Percentiles rank a stretch among this genome's conserved stretches.
Evolutionary conservation across 2,329 filamentous ascomycete genomes (phyloP).

Genomic region (Colletotrichum eleusines): DNA sequence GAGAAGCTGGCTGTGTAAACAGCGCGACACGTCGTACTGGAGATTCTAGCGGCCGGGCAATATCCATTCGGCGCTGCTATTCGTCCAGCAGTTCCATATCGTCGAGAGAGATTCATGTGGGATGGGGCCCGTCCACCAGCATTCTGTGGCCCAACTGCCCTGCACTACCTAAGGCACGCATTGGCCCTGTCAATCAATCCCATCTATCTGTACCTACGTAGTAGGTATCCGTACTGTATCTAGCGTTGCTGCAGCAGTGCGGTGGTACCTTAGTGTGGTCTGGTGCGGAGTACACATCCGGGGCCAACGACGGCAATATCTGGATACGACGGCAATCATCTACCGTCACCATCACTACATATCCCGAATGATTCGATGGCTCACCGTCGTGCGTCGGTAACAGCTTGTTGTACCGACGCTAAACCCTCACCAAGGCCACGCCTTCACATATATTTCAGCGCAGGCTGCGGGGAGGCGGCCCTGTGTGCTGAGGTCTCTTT

Average conservation of each 20-base stretch:
- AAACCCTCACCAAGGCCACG: slow-evolving; percentile 18
- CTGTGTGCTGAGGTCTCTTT: slow-evolving; percentile 31
- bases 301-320: slow-evolving; percentile 24
- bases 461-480: slow-evolving; percentile 15
- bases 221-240: too few species aligned
- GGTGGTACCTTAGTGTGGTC: background rate
- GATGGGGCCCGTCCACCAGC: slow-evolving; percentile 14
- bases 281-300: slow-evolving; percentile 14
- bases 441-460: slow-evolving; percentile 6
- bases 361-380: background rate
- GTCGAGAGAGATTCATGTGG: slow-evolving; percentile 18
- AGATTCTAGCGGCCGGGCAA: slow-evolving; percentile 13
- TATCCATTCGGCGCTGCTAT: slow-evolving; percentile 4
- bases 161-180: slow-evolving; percentile 24
- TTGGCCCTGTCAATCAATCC: slow-evolving; percentile 25
- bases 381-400: slow-evolving; percentile 18
- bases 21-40: slow-evolving; percentile 33
- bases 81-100: slow-evolving; percentile 18
- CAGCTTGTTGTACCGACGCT: slow-evolving; percentile 22
- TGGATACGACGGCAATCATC: slow-evolving; percentile 16
- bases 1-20: slow-evolving; percentile 29
- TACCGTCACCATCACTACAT: background rate
- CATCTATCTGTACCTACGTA: too few species aligned
- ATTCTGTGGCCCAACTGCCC: slow-evolving; percentile 10
- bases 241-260: slow-evolving; percentile 18